Conservation (phyloP, 2,329 filamentous ascomycete genomes). For the Colletotrichum lupini region DNA sequence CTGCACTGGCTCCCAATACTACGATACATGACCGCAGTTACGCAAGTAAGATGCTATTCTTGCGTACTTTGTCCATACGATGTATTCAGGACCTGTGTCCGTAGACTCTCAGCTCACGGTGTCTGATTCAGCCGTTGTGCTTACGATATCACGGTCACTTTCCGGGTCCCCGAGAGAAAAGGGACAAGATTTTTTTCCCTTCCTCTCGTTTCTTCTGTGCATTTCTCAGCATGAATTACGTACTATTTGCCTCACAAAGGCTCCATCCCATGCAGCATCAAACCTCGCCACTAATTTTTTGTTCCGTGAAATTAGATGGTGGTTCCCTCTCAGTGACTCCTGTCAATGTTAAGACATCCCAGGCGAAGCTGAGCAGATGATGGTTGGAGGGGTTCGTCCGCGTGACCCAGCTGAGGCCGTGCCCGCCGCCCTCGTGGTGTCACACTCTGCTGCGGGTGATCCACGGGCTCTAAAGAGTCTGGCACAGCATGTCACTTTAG, state of each 20-base stretch:
- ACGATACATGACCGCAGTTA: background rate
- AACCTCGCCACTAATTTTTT: background rate
- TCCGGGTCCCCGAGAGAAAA: background rate
- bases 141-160: conserved; percentile 19
- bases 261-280: conserved; percentile 5
- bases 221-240: background rate
- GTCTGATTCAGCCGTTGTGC: conserved; percentile 2
- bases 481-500: background rate
- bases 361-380: conserved; percentile 24
- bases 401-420: conserved; percentile 19
- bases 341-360: conserved; percentile 6
- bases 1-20: conserved; percentile 25
- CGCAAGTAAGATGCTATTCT: conserved; percentile 1
- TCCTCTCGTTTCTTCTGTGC: too few species aligned
- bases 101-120: background rate
- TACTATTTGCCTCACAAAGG: conserved; percentile 8
- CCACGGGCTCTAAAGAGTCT: conserved; percentile 30
- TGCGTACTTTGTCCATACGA: background rate
- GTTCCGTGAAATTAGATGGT: conserved; percentile 2
- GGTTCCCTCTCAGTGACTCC: conserved; percentile 1
- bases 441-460: conserved; percentile 21
- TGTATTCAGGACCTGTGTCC: background rate
- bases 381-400: background rate
- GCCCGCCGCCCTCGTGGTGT: conserved; percentile 11
- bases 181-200: background rate